These are phyloP conservation scores for Phytophthora palmivora DNA, from an alignment of 352 stramenopile genomes.

Conservation along the genomic window DNA sequence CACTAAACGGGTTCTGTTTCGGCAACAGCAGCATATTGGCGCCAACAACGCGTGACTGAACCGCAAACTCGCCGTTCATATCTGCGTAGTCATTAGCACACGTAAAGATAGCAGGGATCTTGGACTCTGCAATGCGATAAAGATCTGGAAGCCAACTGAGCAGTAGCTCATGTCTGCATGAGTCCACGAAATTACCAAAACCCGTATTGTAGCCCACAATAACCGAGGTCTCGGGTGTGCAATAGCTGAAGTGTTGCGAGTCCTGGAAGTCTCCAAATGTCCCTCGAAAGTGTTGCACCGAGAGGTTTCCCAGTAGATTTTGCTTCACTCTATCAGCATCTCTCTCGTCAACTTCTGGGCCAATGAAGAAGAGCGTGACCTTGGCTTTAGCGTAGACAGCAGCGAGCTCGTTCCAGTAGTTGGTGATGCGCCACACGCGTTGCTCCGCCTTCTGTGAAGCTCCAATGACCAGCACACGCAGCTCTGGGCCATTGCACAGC, in stretches of 20 bases:
- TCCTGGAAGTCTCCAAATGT: conserved; percentile 63
- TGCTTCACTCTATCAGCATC: conserved; percentile 14
- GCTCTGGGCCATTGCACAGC: conserved; percentile 23
- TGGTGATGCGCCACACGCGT: conserved; percentile 65
- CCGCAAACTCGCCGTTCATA: conserved; percentile 80
- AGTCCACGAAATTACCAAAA: conserved; percentile 83
- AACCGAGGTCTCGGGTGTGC: conserved; percentile 50
- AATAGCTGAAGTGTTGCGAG: conserved; percentile 35
- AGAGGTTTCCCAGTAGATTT: conserved; percentile 30
- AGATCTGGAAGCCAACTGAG: conserved; percentile 81
- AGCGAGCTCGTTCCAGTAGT: conserved; percentile 73
- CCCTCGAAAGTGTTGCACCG: conserved; percentile 47
- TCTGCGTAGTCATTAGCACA: conserved; percentile 84
- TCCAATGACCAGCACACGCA: conserved; percentile 62
- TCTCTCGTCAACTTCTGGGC: conserved; percentile 52
- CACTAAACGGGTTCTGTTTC: conserved; percentile 78
- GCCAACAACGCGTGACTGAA: conserved; percentile 69
- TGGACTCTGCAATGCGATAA: conserved; percentile 55
- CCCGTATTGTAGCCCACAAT: conserved; percentile 80
- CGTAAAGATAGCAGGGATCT: conserved; percentile 70
- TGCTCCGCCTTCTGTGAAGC: conserved; percentile 79
- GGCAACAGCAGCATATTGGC: conserved; percentile 69
- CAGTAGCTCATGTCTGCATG: conserved; percentile 51
- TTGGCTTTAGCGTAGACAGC: conserved; percentile 40
- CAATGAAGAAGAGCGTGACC: conserved; percentile 69